A percentile compares a stretch with the other conserved stretches of the same genome.
These are phyloP conservation scores for Chlamydomonas urium DNA, from an alignment of 139 green algal species.

Conservation along the genomic window DNA sequence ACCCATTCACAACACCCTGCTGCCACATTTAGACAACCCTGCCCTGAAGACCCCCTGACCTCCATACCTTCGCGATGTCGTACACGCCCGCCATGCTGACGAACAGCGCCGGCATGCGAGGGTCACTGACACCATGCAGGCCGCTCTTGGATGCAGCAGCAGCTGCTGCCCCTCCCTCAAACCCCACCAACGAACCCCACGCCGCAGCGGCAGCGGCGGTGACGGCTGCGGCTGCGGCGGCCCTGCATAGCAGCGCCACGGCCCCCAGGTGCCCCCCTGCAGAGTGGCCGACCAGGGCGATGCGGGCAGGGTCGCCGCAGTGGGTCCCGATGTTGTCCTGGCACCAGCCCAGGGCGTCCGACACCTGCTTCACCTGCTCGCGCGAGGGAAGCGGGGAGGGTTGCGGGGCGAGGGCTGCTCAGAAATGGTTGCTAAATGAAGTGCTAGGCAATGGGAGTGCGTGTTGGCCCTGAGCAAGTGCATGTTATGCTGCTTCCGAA, in stretches of 20 bases:
- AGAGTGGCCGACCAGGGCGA: conserved; percentile 67
- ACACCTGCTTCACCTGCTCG: conserved; percentile 66
- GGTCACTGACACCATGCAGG: conserved; percentile 7
- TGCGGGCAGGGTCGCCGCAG: conserved; percentile 40
- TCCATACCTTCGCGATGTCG: conserved; percentile 59
- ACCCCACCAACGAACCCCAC: background rate
- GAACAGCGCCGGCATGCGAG: conserved; percentile 39
- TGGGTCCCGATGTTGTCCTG: conserved; percentile 44
- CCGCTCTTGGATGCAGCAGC: background rate
- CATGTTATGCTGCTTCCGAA: too few relatives aligned
- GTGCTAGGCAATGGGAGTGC: background rate
- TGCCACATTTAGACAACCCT: too few relatives aligned
- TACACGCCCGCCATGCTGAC: conserved; percentile 67
- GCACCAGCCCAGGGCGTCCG: conserved; percentile 54
- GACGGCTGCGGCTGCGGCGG: conserved; percentile 22
- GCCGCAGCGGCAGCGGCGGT: conserved; percentile 10
- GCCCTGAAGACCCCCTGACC: too few relatives aligned
- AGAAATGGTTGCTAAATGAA: too few relatives aligned
- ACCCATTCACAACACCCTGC: too few relatives aligned
- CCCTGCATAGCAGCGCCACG: conserved; percentile 64
- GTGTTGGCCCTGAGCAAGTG: background rate
- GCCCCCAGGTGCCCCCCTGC: conserved; percentile 68
- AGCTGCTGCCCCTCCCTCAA: background rate
- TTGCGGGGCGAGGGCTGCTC: too few relatives aligned
- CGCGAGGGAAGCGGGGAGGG: background rate